A percentile compares a stretch with the other conserved stretches of the same genome.
Conservation (phyloP, 2,329 filamentous ascomycete species). For the Xylaria sp. region DNA sequence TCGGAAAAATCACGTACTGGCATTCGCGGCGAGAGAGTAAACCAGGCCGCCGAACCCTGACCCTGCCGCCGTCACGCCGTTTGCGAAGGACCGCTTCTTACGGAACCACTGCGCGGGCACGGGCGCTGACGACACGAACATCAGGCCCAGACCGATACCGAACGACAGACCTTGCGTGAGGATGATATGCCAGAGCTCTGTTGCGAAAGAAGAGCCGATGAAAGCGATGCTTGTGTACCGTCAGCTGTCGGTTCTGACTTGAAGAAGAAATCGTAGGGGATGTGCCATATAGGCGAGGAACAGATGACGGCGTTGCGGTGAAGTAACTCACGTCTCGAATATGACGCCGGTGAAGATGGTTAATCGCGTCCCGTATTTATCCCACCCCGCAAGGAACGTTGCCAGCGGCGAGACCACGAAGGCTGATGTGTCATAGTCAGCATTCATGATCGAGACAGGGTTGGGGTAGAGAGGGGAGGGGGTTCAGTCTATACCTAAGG, state of each 20-base stretch:
- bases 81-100: conserved; percentile 73
- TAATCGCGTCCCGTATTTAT: conserved; percentile 70
- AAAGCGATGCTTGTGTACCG: conserved; percentile 60
- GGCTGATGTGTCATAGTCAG: conserved; percentile 54
- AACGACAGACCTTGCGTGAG: conserved; percentile 80
- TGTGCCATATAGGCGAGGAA: background rate
- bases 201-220: conserved; percentile 75
- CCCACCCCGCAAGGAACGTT: conserved; percentile 62
- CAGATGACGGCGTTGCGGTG: background rate
- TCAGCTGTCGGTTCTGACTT: conserved; percentile 2
- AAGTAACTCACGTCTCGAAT: conserved; percentile 63
- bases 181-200: conserved; percentile 78
- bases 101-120: conserved; percentile 81
- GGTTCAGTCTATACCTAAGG: conserved; percentile 52
- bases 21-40: conserved; percentile 74
- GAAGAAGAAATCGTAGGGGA: background rate
- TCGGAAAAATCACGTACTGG: conserved; percentile 52
- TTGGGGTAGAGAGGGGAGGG: background rate
- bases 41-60: conserved; percentile 78
- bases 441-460: conserved; percentile 7
- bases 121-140: conserved; percentile 75
- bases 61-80: conserved; percentile 74
- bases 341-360: conserved; percentile 73
- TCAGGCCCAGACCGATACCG: conserved; percentile 80
- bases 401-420: conserved; percentile 75